A percentile compares a stretch with the other conserved stretches of the same genome.
Evolutionary conservation across 306 rosid genomes (phyloP).

Genomic region (Morella rubra): DNA sequence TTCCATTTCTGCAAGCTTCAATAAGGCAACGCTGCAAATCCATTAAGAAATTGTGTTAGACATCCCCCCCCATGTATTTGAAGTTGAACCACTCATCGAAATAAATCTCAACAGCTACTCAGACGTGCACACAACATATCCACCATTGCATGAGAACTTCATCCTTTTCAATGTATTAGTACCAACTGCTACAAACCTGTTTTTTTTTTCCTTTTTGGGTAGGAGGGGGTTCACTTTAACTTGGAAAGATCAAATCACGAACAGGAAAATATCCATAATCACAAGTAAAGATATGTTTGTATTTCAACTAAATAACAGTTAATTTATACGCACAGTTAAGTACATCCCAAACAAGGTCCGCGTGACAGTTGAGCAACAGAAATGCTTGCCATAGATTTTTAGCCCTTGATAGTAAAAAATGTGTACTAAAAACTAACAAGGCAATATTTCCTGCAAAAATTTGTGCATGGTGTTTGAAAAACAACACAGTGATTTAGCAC

Average conservation of each 20-base stretch:
- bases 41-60: constrained; percentile 34
- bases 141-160: background rate
- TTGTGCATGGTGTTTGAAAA: background rate
- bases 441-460: background rate
- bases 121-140: background rate
- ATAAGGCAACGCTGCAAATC: constrained; percentile 71
- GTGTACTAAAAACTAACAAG: background rate
- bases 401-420: background rate
- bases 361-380: background rate
- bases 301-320: background rate
- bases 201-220: too few species aligned
- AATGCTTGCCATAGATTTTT: background rate
- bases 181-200: background rate
- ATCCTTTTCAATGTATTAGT: background rate
- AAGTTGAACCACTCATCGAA: constrained; percentile 6
- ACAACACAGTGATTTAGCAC: background rate
- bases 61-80: constrained; percentile 1
- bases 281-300: background rate
- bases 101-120: background rate
- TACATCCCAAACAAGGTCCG: background rate
- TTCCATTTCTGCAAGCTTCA: constrained; percentile 88
- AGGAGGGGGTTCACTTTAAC: background rate
- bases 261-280: background rate
- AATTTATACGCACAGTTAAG: background rate
- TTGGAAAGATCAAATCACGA: background rate